Evolutionary conservation across 495 filamentous ascomycete genomes (phyloP).

Genomic region (Hypoxylon lienhwacheense): DNA sequence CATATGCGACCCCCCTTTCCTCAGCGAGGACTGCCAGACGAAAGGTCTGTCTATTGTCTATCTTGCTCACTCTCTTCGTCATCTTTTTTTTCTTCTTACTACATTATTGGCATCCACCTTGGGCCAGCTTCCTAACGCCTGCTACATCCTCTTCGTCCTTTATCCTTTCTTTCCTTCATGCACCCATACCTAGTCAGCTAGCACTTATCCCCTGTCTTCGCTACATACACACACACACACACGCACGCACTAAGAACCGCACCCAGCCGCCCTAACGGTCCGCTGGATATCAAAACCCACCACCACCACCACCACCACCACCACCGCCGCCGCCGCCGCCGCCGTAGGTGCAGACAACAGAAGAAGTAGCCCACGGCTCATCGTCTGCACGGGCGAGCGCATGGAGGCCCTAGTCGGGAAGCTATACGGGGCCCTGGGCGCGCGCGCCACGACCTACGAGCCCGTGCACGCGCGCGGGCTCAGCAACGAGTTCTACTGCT

Average conservation of each 20-base stretch:
- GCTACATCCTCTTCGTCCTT: too few species aligned
- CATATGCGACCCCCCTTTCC: slow-evolving; percentile 76
- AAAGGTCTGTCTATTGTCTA: slow-evolving; percentile 55
- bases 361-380: slow-evolving; percentile 39
- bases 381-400: slow-evolving; percentile 74
- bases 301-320: background rate
- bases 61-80: background rate
- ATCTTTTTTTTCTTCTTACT: background rate
- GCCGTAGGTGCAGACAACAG: too few species aligned
- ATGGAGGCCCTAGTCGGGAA: slow-evolving; percentile 58
- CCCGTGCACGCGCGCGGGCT: slow-evolving; percentile 66
- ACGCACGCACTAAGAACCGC: background rate
- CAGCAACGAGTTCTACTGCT: slow-evolving; percentile 78
- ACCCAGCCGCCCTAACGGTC: slow-evolving; percentile 67
- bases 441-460: slow-evolving; percentile 61
- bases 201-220: background rate
- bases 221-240: background rate
- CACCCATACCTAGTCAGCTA: background rate
- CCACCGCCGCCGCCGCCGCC: slow-evolving; percentile 2
- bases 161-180: background rate
- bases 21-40: slow-evolving; percentile 78
- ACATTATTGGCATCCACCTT: background rate
- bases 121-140: too few species aligned
- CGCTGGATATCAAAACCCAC: slow-evolving; percentile 62
- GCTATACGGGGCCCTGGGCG: slow-evolving; percentile 53